Percentiles rank a stretch among this genome's conserved stretches.
phyloP scores from a whole-genome alignment of 2,329 filamentous ascomycete genomes.

The Sporothrix dimorphospora region DNA sequence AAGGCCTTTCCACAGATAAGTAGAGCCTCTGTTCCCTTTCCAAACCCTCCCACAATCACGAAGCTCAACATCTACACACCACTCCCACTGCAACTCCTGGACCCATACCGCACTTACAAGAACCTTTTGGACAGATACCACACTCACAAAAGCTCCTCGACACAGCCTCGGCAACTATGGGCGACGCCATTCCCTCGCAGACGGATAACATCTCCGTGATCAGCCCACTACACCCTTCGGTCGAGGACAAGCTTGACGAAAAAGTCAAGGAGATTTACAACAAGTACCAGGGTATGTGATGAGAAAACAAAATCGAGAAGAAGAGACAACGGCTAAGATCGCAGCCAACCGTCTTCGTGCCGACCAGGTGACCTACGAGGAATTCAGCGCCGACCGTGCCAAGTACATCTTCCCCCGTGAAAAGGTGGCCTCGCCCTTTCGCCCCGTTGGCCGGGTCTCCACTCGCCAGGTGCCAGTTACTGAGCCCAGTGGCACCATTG shows the following conservation, averaged over 20 bases:
- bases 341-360: slow-evolving; percentile 29
- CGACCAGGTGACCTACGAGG: slow-evolving; percentile 30
- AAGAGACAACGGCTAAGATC: neutral
- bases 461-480: slow-evolving; percentile 22
- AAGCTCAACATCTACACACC: neutral
- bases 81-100: neutral
- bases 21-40: neutral
- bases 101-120: no score
- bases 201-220: neutral
- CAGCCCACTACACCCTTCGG: slow-evolving; percentile 29
- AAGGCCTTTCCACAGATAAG: neutral
- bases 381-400: slow-evolving; percentile 25
- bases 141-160: no score
- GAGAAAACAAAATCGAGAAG: no score
- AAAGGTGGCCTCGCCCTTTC: slow-evolving; percentile 11
- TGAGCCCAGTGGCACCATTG: slow-evolving; percentile 22
- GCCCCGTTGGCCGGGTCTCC: neutral
- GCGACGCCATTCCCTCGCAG: neutral
- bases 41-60: neutral
- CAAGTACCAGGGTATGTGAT: slow-evolving; percentile 27
- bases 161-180: neutral
- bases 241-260: slow-evolving; percentile 25
- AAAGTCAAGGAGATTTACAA: slow-evolving; percentile 31
- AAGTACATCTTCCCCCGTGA: slow-evolving; percentile 24
- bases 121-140: no score